Conservation (phyloP, 1,139 yeast genomes). For the Geotrichum australiense region DNA sequence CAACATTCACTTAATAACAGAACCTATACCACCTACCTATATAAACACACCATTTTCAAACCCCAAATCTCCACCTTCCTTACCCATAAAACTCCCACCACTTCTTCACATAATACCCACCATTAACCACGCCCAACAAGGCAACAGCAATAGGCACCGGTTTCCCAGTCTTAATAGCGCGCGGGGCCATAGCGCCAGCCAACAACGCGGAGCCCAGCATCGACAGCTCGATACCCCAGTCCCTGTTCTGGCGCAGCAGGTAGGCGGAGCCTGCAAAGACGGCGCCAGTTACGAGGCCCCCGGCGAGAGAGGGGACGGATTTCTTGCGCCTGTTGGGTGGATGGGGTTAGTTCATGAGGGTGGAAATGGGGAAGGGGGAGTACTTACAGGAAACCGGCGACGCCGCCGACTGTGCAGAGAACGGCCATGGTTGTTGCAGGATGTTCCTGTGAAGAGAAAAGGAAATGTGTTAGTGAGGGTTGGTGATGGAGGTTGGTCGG, state of each 20-base stretch:
- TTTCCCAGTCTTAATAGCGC: slow-evolving; percentile 58
- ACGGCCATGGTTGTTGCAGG: slow-evolving; percentile 73
- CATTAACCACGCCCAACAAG: slow-evolving; percentile 56
- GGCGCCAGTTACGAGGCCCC: slow-evolving; percentile 65
- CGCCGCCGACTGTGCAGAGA: slow-evolving; percentile 67
- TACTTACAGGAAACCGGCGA: slow-evolving; percentile 53
- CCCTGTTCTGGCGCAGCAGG: slow-evolving; percentile 61
- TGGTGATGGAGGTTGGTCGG: neutral
- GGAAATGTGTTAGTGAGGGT: slow-evolving; percentile 17
- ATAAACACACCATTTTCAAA: neutral
- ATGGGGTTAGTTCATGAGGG: neutral
- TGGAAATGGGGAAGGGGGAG: too few species aligned
- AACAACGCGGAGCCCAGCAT: slow-evolving; percentile 62
- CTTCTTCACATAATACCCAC: slow-evolving; percentile 65
- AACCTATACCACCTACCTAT: neutral
- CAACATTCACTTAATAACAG: too few species aligned
- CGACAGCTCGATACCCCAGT: slow-evolving; percentile 77
- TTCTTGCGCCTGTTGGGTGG: slow-evolving; percentile 59
- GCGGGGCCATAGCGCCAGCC: slow-evolving; percentile 59
- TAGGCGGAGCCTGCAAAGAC: slow-evolving; percentile 75
- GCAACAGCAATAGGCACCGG: slow-evolving; percentile 70
- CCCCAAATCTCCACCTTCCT: neutral
- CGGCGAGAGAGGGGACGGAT: slow-evolving; percentile 72
- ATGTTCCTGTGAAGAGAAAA: slow-evolving; percentile 47
- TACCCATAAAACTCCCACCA: slow-evolving; percentile 55